Evolutionary conservation across 371 early-diverging fungal genomes (phyloP), one percentile per base, ranked within the genome.

Genomic region (Batrachochytrium dendrobatidis): DNA sequence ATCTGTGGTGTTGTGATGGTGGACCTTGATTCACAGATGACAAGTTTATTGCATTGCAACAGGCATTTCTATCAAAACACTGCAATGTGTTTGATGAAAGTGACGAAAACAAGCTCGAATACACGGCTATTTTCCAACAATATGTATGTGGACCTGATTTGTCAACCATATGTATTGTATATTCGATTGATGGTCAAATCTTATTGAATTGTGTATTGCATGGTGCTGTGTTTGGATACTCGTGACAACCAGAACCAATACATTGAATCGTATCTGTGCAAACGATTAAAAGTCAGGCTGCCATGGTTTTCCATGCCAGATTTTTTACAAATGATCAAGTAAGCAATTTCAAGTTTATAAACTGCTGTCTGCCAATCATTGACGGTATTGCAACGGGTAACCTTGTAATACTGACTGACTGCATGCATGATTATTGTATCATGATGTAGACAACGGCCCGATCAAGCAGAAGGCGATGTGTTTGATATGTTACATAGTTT

Each of bases 71-170:
- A 34, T 54, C 60, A 6, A 35, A 49, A 30, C 55, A 71, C 55
- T 62, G 59, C 62, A 59, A 71, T 31, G 53, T 62, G 17, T 67
- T 70, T 18, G 59, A 49, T 20, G 60, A 64, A 33, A 69, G 69
- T 44, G 70, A 73, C 39, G 78, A 77, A 49, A 77, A 77, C 64
- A 77, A 73, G 64, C 57, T 77, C n/a, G 66, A 67, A 17, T 77
- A 75, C 66, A 77, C 66, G 66, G 69, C 70, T 22, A 50, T 71
- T 2, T 75, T 75, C 52, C 53, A 62, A 2, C 31, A 63, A 24
- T 76, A 76, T 49, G 76, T 72, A 50, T 46, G 71, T 63, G 1
- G 33, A 3, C 5, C 26, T 2, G 8, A 12, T n/a, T 17, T 10
- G 39, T 22, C 33, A 29, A 26, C 32, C 8, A 6, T 31, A 39